Conservation (phyloP, 805 yeast species). For the Diddensiella santjacobensis region DNA sequence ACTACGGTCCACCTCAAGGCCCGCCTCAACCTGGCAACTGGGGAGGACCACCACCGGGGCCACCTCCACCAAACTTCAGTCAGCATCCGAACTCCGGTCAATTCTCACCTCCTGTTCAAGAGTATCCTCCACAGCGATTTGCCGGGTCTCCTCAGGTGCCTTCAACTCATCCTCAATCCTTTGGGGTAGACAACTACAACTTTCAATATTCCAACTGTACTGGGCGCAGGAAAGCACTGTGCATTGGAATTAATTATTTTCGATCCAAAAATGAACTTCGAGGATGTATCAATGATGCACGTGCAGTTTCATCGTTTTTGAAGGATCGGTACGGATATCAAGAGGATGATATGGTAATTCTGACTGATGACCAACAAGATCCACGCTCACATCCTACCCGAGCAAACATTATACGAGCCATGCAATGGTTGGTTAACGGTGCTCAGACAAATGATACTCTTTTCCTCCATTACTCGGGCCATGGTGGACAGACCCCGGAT, state of each 20-base stretch:
- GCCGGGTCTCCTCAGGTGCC: constrained; percentile 18
- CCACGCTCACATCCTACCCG: constrained; percentile 53
- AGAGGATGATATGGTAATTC: constrained; percentile 37
- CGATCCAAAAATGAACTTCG: constrained; percentile 58
- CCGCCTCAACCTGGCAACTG: constrained; percentile 24
- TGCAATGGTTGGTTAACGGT: constrained; percentile 73
- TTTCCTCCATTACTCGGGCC: constrained; percentile 83
- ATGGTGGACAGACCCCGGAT: constrained; percentile 74
- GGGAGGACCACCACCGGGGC: constrained; percentile 17
- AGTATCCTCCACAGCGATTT: neutral
- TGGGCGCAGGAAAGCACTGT: constrained; percentile 69
- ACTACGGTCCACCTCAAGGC: constrained; percentile 26
- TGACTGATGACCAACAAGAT: constrained; percentile 40
- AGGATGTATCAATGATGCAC: constrained; percentile 79
- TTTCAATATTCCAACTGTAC: constrained; percentile 65
- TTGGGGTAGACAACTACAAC: constrained; percentile 34
- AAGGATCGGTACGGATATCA: constrained; percentile 37
- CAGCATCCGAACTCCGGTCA: neutral
- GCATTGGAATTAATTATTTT: constrained; percentile 75
- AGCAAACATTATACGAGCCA: constrained; percentile 68
- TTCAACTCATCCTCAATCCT: constrained; percentile 30
- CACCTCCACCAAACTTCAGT: constrained; percentile 6
- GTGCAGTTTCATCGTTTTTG: constrained; percentile 41
- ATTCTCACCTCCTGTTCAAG: neutral
- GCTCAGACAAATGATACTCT: constrained; percentile 75